phyloP scores from a whole-genome alignment of 257 asterid species.

The Echites panduratus region DNA sequence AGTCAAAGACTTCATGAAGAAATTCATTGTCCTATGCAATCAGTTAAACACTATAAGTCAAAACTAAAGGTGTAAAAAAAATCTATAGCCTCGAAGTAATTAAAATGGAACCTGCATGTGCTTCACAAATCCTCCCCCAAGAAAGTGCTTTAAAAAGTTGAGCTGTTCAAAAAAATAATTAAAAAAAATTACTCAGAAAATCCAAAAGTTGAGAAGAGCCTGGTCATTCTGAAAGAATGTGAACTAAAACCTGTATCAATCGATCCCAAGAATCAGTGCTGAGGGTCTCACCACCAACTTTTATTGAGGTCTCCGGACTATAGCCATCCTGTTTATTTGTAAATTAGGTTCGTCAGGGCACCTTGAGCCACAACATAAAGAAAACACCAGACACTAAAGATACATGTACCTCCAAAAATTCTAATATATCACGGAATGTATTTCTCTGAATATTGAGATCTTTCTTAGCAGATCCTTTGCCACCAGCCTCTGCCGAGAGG shows the following conservation, averaged over 20 bases:
- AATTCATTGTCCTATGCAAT: slow-evolving; percentile 68
- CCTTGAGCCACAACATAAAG: slow-evolving; percentile 2
- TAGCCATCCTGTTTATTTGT: slow-evolving; percentile 53
- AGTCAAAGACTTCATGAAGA: slow-evolving; percentile 83
- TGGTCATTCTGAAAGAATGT: slow-evolving; percentile 11
- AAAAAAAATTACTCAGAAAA: not conserved
- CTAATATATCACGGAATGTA: slow-evolving; percentile 76
- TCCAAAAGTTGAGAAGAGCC: not conserved
- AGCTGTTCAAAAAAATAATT: slow-evolving; percentile 36
- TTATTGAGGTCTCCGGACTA: slow-evolving; percentile 58
- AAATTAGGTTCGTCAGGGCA: not conserved
- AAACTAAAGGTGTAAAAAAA: not conserved
- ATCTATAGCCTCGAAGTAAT: not conserved
- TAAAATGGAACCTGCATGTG: slow-evolving; percentile 73
- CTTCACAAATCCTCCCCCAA: slow-evolving; percentile 96
- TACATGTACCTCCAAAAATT: slow-evolving; percentile 65
- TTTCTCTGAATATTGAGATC: slow-evolving; percentile 84
- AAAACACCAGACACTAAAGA: not conserved
- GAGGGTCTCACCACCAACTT: slow-evolving; percentile 76
- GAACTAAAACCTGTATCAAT: slow-evolving; percentile 57
- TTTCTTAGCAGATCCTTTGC: slow-evolving; percentile 88
- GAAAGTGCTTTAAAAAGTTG: slow-evolving; percentile 84
- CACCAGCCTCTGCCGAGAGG: slow-evolving; percentile 87
- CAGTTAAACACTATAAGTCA: not conserved
- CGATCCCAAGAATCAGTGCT: slow-evolving; percentile 68